Conservation (phyloP, 2,329 filamentous ascomycete genomes). For the Tolypocladium capitatum region DNA sequence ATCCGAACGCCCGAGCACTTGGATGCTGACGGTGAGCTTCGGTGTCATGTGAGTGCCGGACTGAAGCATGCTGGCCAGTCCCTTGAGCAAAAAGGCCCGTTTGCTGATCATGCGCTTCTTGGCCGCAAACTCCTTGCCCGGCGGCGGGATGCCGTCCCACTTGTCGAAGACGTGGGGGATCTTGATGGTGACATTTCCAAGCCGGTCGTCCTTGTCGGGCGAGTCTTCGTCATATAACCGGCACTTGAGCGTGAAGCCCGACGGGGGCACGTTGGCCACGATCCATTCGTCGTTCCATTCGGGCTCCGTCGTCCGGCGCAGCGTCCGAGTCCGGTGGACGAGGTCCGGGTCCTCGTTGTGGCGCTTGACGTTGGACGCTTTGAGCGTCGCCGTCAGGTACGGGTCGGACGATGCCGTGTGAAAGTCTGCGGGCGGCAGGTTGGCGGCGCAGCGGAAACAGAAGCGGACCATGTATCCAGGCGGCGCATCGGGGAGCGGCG, state of each 20-base stretch:
- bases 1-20: slow-evolving; percentile 65
- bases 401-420: slow-evolving; percentile 70
- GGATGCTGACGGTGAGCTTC: slow-evolving; percentile 56
- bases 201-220: slow-evolving; percentile 70
- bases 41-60: slow-evolving; percentile 55
- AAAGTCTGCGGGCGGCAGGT: slow-evolving; percentile 74
- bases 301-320: slow-evolving; percentile 59
- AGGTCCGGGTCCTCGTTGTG: slow-evolving; percentile 80
- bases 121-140: slow-evolving; percentile 48
- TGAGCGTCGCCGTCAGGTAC: slow-evolving; percentile 65
- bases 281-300: slow-evolving; percentile 78
- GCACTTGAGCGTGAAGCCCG: slow-evolving; percentile 74
- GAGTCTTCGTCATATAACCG: slow-evolving; percentile 84
- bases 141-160: slow-evolving; percentile 55
- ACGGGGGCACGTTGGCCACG: slow-evolving; percentile 71
- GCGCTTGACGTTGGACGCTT: slow-evolving; percentile 52
- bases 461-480: slow-evolving; percentile 77
- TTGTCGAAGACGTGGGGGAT: slow-evolving; percentile 45
- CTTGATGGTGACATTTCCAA: slow-evolving; percentile 71
- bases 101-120: slow-evolving; percentile 82
- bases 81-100: slow-evolving; percentile 66
- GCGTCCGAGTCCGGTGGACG: slow-evolving; percentile 60
- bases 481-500: slow-evolving; percentile 59
- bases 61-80: slow-evolving; percentile 49
- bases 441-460: slow-evolving; percentile 66